Percentiles rank a stretch among this genome's conserved stretches.
Conservation (phyloP, 1,284 basidiomycete genomes). For the Moesziomyces globuligerus region DNA sequence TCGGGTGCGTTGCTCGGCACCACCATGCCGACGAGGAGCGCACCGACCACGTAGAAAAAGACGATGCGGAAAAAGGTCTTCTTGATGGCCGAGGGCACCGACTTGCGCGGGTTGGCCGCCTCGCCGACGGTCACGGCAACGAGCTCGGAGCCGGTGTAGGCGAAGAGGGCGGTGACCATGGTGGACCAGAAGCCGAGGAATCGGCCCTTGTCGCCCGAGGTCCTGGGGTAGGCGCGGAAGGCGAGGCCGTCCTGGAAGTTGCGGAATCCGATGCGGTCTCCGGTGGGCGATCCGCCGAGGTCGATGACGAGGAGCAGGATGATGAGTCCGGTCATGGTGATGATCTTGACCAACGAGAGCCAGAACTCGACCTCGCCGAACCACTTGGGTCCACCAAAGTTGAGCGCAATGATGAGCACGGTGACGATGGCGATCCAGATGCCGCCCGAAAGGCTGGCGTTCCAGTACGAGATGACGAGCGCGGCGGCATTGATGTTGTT, state of each 20-base stretch:
- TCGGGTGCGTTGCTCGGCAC: conserved; percentile 52
- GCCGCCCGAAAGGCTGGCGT: conserved; percentile 50
- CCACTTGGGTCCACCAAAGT: conserved; percentile 70
- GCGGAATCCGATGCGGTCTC: conserved; percentile 73
- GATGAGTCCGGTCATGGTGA: conserved; percentile 50
- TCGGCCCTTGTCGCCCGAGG: conserved; percentile 56
- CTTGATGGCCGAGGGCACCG: conserved; percentile 73
- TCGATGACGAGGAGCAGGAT: conserved; percentile 54
- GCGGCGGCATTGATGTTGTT: conserved; percentile 42
- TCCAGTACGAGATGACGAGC: conserved; percentile 34
- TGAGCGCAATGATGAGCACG: conserved; percentile 63
- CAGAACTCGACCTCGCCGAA: conserved; percentile 72
- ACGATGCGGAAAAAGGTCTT: conserved; percentile 73
- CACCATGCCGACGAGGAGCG: conserved; percentile 69
- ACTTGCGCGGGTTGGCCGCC: conserved; percentile 73
- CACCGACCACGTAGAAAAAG: conserved; percentile 75
- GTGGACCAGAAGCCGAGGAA: conserved; percentile 57
- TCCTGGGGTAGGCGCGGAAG: conserved; percentile 29
- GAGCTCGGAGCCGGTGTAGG: conserved; percentile 74
- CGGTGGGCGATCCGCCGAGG: conserved; percentile 70
- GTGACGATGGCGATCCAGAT: conserved; percentile 47
- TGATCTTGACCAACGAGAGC: conserved; percentile 45
- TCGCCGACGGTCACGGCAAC: conserved; percentile 70
- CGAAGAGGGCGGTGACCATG: conserved; percentile 70
- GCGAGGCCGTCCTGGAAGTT: conserved; percentile 71